Evolutionary conservation across 140 eudicot genomes (phyloP).

Genomic region (Oenanthe javanica): DNA sequence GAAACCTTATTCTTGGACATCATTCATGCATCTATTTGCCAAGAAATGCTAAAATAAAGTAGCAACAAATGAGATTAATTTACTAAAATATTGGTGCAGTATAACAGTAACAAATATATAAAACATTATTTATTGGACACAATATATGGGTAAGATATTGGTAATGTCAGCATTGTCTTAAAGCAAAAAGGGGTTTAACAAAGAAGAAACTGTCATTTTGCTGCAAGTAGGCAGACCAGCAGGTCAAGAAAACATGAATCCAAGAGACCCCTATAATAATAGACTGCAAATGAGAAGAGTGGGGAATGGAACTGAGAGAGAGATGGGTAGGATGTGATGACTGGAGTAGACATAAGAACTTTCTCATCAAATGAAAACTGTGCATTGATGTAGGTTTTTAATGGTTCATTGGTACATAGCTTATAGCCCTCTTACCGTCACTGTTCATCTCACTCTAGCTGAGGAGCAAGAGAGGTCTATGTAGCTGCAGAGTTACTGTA

Average conservation of each 20-base stretch:
- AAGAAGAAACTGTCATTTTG: neutral
- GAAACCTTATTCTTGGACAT: neutral
- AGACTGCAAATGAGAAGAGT: conserved; percentile 1
- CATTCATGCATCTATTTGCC: neutral
- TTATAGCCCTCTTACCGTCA: neutral
- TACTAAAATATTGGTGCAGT: too few species aligned
- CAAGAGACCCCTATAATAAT: conserved; percentile 4
- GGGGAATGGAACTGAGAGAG: neutral
- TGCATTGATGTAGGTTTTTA: neutral
- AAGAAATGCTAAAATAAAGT: too few species aligned
- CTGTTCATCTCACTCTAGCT: neutral
- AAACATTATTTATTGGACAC: neutral
- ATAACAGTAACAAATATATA: too few species aligned
- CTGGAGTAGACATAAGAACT: neutral
- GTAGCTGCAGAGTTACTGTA: neutral
- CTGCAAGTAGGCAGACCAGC: neutral
- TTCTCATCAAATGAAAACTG: conserved; percentile 1
- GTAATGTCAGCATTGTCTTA: neutral
- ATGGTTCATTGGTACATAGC: neutral
- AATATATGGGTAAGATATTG: neutral
- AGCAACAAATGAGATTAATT: too few species aligned
- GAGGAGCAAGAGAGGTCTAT: neutral
- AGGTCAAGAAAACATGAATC: conserved; percentile 2
- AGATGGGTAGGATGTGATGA: neutral
- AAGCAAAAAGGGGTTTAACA: neutral